Percentiles rank a stretch among this genome's conserved stretches.
Evolutionary conservation across 2,329 filamentous ascomycete species (phyloP).

Genomic region (Myriosclerotinia scirpicola): DNA sequence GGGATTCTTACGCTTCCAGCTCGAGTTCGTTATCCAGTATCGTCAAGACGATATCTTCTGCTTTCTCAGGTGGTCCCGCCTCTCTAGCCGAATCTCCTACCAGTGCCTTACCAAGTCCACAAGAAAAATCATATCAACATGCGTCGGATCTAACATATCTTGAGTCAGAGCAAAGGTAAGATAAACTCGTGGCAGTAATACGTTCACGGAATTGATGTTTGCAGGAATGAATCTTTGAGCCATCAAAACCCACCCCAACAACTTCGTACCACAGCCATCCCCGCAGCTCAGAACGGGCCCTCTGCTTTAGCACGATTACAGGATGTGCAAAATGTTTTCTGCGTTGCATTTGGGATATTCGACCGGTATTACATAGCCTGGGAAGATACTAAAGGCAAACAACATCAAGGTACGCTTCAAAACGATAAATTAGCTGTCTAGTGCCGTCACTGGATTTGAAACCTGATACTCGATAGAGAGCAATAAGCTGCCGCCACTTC

Average conservation of each 20-base stretch:
- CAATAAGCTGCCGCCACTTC: neutral
- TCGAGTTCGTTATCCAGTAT: neutral
- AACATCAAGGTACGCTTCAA: conserved; percentile 2
- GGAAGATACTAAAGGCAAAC: neutral
- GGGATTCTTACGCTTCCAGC: neutral
- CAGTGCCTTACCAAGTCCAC: neutral
- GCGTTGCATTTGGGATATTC: neutral
- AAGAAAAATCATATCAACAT: neutral
- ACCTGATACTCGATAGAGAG: neutral
- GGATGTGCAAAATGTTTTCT: neutral
- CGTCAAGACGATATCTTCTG: neutral
- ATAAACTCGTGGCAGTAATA: neutral
- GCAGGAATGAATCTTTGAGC: neutral
- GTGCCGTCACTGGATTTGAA: neutral
- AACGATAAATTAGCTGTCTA: neutral
- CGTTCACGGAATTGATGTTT: neutral
- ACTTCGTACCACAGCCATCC: neutral
- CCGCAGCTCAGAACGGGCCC: neutral
- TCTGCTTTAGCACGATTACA: neutral
- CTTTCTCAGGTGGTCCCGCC: neutral
- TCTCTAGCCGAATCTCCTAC: neutral
- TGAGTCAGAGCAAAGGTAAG: neutral
- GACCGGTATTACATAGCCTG: conserved; percentile 2
- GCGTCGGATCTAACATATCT: neutral
- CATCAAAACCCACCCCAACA: neutral